Conservation (phyloP, 495 filamentous ascomycete genomes). For the Tuber brumale region DNA sequence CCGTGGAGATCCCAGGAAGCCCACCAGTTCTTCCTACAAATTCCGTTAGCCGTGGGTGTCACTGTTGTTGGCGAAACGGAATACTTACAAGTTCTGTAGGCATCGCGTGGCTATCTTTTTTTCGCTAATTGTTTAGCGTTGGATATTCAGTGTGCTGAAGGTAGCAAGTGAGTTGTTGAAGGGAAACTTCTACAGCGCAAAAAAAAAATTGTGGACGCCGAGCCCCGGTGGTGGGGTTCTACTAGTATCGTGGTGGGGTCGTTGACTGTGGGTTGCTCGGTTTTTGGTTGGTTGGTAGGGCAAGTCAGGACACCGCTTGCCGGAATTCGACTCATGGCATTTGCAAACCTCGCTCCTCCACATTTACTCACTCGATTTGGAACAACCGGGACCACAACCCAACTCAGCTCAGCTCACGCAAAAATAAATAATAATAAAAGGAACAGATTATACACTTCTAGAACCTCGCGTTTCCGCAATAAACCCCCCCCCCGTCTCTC, state of each 20-base stretch:
- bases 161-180: not conserved
- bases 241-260: not conserved
- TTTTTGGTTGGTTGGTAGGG: not conserved
- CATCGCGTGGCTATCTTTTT: slow-evolving; percentile 24
- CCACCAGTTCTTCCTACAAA: slow-evolving; percentile 39
- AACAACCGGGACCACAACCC: not conserved
- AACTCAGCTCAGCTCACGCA: not conserved
- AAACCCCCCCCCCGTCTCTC: not conserved
- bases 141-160: not conserved
- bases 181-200: not conserved
- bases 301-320: not conserved
- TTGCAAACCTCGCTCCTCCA: not conserved
- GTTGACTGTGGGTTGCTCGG: not conserved
- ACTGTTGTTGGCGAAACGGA: not conserved
- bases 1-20: slow-evolving; percentile 37
- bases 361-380: not conserved
- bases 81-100: slow-evolving; percentile 35
- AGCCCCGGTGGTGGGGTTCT: not conserved
- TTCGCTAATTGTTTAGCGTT: not conserved
- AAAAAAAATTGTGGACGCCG: not conserved
- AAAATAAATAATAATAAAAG: not conserved
- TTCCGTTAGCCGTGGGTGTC: not conserved
- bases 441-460: not conserved
- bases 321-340: not conserved
- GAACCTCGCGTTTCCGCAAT: not conserved